These are phyloP conservation scores for Sarocladium brachiariae DNA, from an alignment of 2,329 filamentous ascomycete genomes.

Conservation along the genomic window DNA sequence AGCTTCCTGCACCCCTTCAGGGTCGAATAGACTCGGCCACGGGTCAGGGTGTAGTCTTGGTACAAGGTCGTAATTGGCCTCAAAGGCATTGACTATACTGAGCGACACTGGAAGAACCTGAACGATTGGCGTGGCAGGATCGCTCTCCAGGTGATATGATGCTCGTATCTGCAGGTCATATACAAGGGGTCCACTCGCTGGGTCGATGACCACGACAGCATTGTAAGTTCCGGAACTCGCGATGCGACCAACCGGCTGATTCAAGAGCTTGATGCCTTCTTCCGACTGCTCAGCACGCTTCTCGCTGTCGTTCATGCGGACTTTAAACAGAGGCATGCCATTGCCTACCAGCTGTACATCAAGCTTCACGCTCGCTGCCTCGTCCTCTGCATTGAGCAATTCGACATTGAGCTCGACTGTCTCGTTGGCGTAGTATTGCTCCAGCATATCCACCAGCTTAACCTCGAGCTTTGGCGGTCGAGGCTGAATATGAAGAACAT, in stretches of 20 bases:
- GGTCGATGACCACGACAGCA: conserved; percentile 42
- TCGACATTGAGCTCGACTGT: conserved; percentile 60
- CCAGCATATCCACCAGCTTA: conserved; percentile 50
- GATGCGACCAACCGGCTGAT: conserved; percentile 40
- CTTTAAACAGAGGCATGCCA: conserved; percentile 38
- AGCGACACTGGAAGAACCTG: conserved; percentile 65
- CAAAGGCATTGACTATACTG: conserved; percentile 74
- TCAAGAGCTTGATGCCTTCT: neutral
- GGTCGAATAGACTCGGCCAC: conserved; percentile 84
- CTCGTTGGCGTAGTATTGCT: conserved; percentile 84
- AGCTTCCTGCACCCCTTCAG: conserved; percentile 38
- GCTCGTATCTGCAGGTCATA: conserved; percentile 68
- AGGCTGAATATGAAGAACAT: conserved; percentile 66
- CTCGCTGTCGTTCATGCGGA: conserved; percentile 30
- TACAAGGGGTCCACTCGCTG: conserved; percentile 41
- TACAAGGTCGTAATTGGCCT: conserved; percentile 82
- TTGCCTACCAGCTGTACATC: conserved; percentile 62
- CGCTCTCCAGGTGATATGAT: conserved; percentile 71
- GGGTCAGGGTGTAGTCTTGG: conserved; percentile 69
- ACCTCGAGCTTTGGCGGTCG: conserved; percentile 90
- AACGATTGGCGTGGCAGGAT: conserved; percentile 72
- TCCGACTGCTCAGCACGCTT: conserved; percentile 26
- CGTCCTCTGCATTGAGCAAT: conserved; percentile 76
- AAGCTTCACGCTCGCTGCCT: conserved; percentile 64
- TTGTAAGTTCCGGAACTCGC: conserved; percentile 34